Evolutionary conservation across 208 protist species (phyloP).

Genomic region (Crithidia acanthocephali): DNA sequence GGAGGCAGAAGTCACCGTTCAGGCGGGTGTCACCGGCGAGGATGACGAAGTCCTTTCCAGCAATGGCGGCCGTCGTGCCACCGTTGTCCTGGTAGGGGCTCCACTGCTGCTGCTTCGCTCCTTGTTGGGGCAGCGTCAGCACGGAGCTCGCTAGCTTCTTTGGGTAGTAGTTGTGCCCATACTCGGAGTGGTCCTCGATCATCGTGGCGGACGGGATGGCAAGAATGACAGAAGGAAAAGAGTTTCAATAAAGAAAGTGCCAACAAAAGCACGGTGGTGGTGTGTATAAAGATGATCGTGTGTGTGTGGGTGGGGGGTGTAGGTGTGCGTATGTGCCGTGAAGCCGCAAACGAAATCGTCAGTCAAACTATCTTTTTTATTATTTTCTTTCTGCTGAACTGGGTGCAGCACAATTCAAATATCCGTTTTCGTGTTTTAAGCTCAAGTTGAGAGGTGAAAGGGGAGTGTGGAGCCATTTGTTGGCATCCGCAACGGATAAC

Average conservation of each 20-base stretch:
- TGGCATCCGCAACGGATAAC: no score
- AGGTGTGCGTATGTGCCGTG: no score
- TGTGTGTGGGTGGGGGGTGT: background rate
- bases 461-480: no score
- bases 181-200: conserved; percentile 86
- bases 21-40: conserved; percentile 98
- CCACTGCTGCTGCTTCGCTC: conserved; percentile 79
- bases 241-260: no score
- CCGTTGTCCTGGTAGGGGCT: conserved; percentile 96
- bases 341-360: no score
- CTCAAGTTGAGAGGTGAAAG: no score
- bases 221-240: no score
- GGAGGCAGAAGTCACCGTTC: conserved; percentile 97
- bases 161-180: conserved; percentile 71
- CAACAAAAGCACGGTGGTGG: no score
- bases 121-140: conserved; percentile 72
- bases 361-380: no score
- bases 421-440: no score
- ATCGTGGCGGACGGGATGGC: conserved; percentile 37
- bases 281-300: background rate
- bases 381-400: no score
- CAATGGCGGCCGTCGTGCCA: conserved; percentile 96
- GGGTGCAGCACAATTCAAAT: no score
- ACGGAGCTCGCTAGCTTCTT: conserved; percentile 77
- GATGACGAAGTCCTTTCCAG: conserved; percentile 97